These are phyloP conservation scores for Wickerhamomyces mucosus DNA, from an alignment of 805 yeast genomes.

Conservation along the genomic window DNA sequence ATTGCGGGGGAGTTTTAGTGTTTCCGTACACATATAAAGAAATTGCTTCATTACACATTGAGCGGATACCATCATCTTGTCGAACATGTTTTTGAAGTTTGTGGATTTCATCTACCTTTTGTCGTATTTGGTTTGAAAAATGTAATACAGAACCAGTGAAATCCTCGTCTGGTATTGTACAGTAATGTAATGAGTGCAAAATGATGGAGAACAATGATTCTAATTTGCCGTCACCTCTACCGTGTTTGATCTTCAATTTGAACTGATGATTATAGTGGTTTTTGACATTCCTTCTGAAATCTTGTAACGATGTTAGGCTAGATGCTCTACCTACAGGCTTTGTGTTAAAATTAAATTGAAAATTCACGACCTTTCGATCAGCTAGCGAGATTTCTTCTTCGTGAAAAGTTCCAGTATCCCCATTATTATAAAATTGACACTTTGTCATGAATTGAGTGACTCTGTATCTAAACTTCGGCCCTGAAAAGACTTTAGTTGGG, in stretches of 20 bases:
- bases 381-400: too few species aligned
- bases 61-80: too few species aligned
- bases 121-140: slow-evolving; percentile 1
- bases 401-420: too few species aligned
- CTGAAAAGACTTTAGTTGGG: too few species aligned
- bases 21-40: slow-evolving; percentile 8
- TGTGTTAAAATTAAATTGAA: too few species aligned
- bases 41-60: slow-evolving; percentile 2
- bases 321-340: too few species aligned
- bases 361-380: too few species aligned
- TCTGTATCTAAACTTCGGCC: too few species aligned
- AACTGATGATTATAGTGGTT: slow-evolving; percentile 1
- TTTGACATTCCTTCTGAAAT: slow-evolving; percentile 8
- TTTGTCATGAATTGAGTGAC: too few species aligned
- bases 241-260: slow-evolving; percentile 3
- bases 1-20: slow-evolving; percentile 1
- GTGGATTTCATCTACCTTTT: slow-evolving; percentile 1
- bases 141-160: slow-evolving; percentile 1
- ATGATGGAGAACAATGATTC: slow-evolving; percentile 10
- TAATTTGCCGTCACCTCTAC: slow-evolving; percentile 2
- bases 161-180: slow-evolving; percentile 4
- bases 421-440: too few species aligned
- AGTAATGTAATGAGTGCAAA: slow-evolving; percentile 11
- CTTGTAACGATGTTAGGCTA: slow-evolving; percentile 7
- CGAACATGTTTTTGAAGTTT: too few species aligned